Evolutionary conservation across 177 flowering plant species (phyloP).

Genomic region (Vitis hybrid): DNA sequence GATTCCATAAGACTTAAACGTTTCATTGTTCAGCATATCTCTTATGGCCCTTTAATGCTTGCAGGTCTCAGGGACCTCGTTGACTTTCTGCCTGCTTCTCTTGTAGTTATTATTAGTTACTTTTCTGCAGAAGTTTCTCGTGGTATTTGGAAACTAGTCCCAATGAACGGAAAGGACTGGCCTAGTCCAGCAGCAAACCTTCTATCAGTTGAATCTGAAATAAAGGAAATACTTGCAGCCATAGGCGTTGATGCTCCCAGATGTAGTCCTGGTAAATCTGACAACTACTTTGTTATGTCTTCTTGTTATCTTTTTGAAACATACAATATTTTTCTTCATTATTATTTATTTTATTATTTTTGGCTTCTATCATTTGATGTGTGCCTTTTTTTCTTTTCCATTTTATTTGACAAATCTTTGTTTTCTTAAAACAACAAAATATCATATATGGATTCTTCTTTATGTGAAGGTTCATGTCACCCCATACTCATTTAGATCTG

Average conservation of each 20-base stretch:
- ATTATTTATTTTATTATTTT: no score
- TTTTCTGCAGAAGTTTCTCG: conserved; percentile 88
- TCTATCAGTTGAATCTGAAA: conserved; percentile 59
- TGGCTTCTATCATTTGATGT: no score
- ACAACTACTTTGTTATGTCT: conserved; percentile 1
- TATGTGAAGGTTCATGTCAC: no score
- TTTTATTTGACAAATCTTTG: no score
- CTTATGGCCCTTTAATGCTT: conserved; percentile 14
- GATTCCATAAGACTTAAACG: neutral
- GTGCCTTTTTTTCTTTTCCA: no score
- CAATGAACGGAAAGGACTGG: conserved; percentile 97
- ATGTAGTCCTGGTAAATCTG: conserved; percentile 42
- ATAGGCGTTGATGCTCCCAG: conserved; percentile 68
- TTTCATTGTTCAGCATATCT: neutral
- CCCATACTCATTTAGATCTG: no score
- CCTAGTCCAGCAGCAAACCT: conserved; percentile 92
- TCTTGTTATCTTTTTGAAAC: conserved; percentile 3
- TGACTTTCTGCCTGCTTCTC: conserved; percentile 87
- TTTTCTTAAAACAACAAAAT: no score
- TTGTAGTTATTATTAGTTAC: conserved; percentile 77
- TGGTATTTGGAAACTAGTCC: conserved; percentile 89
- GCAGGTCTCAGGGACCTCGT: conserved; percentile 92
- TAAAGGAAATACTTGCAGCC: conserved; percentile 68
- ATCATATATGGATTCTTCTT: no score
- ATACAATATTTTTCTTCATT: no score